Percentiles rank a stretch among this genome's conserved stretches.
These are phyloP conservation scores for Backusella tuberculispora DNA, from an alignment of 192 early-diverging fungal genomes.

Conservation along the genomic window DNA sequence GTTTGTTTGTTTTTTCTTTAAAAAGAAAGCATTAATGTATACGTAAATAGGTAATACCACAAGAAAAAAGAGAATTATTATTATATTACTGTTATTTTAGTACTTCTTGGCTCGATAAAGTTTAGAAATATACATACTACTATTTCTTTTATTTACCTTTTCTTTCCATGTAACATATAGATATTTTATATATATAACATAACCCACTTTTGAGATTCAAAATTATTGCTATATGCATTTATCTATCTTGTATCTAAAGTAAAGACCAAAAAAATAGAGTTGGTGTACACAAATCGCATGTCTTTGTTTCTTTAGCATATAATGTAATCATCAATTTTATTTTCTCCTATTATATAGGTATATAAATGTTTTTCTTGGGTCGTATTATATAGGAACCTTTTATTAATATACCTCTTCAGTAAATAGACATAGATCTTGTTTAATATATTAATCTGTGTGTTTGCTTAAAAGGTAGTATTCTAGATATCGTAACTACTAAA, in stretches of 20 bases:
- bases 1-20: background rate
- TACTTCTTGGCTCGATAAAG: background rate
- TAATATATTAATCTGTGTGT: too few relatives aligned
- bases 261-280: constrained; percentile 6
- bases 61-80: background rate
- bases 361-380: too few relatives aligned
- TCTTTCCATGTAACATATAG: background rate
- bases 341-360: background rate
- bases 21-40: background rate
- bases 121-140: background rate
- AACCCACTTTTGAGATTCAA: background rate
- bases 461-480: too few relatives aligned
- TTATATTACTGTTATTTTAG: background rate
- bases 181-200: background rate
- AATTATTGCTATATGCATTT: background rate
- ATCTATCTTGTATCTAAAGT: background rate
- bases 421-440: too few relatives aligned
- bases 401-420: too few relatives aligned
- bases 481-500: too few relatives aligned
- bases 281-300: background rate
- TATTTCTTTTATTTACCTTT: background rate
- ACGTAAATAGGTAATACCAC: background rate
- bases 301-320: constrained; percentile 1
- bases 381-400: too few relatives aligned
- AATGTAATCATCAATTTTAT: background rate